Conservation (phyloP, 345 rosid species). For the Clarkia xantiana region DNA sequence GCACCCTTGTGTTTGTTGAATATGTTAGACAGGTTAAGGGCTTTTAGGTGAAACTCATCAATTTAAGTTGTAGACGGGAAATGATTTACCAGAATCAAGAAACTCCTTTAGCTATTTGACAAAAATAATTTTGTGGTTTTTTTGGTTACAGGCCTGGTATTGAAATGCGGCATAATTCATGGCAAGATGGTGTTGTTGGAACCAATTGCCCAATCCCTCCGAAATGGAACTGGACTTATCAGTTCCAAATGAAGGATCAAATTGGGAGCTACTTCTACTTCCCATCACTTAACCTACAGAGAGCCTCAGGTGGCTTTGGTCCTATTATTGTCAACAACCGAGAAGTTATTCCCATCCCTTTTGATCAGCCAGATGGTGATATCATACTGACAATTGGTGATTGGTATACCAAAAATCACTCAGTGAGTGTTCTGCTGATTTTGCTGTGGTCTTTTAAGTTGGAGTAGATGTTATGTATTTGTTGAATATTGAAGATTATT, state of each 20-base stretch:
- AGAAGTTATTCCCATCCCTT: slow-evolving; percentile 48
- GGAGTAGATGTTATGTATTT: neutral
- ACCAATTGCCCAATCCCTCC: slow-evolving; percentile 79
- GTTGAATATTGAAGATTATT: slow-evolving; percentile 4
- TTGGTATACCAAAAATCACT: slow-evolving; percentile 72
- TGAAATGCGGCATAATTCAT: slow-evolving; percentile 70
- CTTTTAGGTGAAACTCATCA: neutral
- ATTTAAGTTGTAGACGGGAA: too few relatives aligned
- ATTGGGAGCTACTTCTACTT: slow-evolving; percentile 86
- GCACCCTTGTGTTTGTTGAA: neutral
- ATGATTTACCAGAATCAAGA: too few relatives aligned
- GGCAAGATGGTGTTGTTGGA: slow-evolving; percentile 88
- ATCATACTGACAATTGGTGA: slow-evolving; percentile 56
- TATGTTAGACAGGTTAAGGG: neutral
- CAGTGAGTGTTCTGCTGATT: slow-evolving; percentile 30
- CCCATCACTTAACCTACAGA: slow-evolving; percentile 71
- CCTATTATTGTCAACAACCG: slow-evolving; percentile 60
- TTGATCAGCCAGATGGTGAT: slow-evolving; percentile 66
- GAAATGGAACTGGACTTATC: slow-evolving; percentile 56
- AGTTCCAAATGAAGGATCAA: slow-evolving; percentile 91
- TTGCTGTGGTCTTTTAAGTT: neutral
- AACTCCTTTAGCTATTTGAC: too few relatives aligned
- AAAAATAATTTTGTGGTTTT: neutral
- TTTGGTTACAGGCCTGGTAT: slow-evolving; percentile 58
- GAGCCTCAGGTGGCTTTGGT: slow-evolving; percentile 94